Percentiles rank a stretch among this genome's conserved stretches.
phyloP scores from a whole-genome alignment of 345 rosid species.

The Gossypium arboreum region DNA sequence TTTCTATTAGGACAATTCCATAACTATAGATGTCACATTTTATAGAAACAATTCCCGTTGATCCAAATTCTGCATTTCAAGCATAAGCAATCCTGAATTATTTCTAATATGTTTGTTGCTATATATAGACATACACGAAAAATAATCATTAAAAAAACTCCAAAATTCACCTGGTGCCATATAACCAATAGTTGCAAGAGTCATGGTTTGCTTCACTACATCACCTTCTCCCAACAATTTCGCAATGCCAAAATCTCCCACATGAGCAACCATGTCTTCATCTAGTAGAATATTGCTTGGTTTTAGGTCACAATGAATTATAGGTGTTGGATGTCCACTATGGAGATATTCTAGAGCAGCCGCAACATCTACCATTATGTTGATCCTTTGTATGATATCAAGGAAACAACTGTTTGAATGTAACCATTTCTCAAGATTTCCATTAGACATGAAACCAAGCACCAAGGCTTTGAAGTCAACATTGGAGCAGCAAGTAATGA shows the following conservation, averaged over 20 bases:
- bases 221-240: constrained; percentile 5
- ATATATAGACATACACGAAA: neutral
- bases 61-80: constrained; percentile 12
- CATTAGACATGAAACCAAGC: constrained; percentile 20
- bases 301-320: constrained; percentile 16
- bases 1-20: constrained; percentile 10
- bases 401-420: neutral
- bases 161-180: constrained; percentile 19
- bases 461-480: constrained; percentile 12
- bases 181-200: constrained; percentile 11
- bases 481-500: constrained; percentile 19
- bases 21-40: constrained; percentile 15
- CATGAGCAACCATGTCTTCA: constrained; percentile 2
- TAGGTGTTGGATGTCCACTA: neutral
- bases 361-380: constrained; percentile 18
- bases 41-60: neutral
- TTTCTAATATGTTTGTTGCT: neutral
- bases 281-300: constrained; percentile 15
- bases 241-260: constrained; percentile 15
- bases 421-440: constrained; percentile 20
- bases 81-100: neutral
- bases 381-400: neutral
- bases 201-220: neutral
- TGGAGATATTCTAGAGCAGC: constrained; percentile 16
- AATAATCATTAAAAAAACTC: neutral